Evolutionary conservation across 352 stramenopile genomes (phyloP).

Genomic region (Peronospora destructor): DNA sequence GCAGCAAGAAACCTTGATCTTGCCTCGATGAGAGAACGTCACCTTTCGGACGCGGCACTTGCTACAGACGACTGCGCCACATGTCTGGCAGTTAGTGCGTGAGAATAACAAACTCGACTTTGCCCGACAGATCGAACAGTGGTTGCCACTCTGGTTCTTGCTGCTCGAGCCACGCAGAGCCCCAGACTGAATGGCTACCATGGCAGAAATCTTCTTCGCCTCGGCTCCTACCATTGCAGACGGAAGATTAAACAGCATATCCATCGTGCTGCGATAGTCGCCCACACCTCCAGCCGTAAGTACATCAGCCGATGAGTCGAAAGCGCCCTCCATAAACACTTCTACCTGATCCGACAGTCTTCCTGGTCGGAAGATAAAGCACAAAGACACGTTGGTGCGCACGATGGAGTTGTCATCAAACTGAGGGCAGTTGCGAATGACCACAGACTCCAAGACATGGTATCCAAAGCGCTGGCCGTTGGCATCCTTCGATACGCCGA

Average conservation of each 20-base stretch:
- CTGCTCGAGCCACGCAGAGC: constrained; percentile 21
- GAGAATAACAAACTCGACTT: constrained; percentile 52
- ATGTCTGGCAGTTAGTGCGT: constrained; percentile 52
- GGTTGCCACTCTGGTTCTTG: constrained; percentile 34
- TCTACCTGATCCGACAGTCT: constrained; percentile 47
- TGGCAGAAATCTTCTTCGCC: constrained; percentile 59
- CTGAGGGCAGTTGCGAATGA: constrained; percentile 47
- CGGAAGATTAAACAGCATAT: constrained; percentile 55
- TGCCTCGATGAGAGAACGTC: constrained; percentile 45
- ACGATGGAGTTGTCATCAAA: constrained; percentile 77
- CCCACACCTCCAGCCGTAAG: constrained; percentile 60
- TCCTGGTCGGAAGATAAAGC: constrained; percentile 60
- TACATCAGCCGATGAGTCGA: constrained; percentile 51
- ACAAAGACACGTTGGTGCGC: constrained; percentile 60
- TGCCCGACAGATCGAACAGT: constrained; percentile 58
- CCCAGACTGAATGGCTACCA: constrained; percentile 43
- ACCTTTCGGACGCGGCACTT: constrained; percentile 67
- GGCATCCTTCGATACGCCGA: constrained; percentile 48
- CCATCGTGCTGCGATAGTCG: constrained; percentile 58
- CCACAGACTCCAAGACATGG: constrained; percentile 56
- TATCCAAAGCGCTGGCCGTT: constrained; percentile 57
- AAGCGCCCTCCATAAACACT: constrained; percentile 67
- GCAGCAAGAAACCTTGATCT: constrained; percentile 62
- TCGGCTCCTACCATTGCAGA: constrained; percentile 41
- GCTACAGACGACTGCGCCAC: constrained; percentile 60